Conservation (phyloP, 208 protist species). For the Wallacemonas sp. region DNA sequence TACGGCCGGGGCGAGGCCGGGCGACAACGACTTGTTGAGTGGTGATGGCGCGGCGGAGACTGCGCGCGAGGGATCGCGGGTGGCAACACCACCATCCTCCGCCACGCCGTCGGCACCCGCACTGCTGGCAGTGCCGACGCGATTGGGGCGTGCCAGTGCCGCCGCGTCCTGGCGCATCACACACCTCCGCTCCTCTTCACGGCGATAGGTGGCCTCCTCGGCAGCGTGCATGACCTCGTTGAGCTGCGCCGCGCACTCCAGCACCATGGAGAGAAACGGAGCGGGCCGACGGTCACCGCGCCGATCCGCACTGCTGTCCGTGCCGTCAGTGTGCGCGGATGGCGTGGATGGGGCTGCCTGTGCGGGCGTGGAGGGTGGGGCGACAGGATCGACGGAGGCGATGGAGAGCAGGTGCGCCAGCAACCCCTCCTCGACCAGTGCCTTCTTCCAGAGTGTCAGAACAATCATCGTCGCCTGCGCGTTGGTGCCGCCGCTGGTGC, state of each 20-base stretch:
- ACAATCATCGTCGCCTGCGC: conserved; percentile 20
- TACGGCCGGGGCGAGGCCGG: too few species aligned
- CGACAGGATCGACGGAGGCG: not conserved
- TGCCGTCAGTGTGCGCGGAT: not conserved
- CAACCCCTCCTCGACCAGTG: conserved; percentile 23
- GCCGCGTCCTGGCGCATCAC: not conserved
- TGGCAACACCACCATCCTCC: not conserved
- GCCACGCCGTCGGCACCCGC: not conserved
- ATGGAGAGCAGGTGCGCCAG: conserved; percentile 23
- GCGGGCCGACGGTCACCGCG: not conserved
- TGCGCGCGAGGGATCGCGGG: not conserved
- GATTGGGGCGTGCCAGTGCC: not conserved
- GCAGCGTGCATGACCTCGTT: conserved; percentile 2
- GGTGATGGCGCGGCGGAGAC: not conserved
- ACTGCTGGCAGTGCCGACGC: not conserved
- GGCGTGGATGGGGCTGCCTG: not conserved
- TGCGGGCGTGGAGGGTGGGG: not conserved
- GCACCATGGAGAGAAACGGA: conserved; percentile 6
- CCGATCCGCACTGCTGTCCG: not conserved
- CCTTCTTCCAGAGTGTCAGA: conserved; percentile 34
- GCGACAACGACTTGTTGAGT: too few species aligned
- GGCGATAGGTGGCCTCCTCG: not conserved
- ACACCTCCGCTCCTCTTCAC: not conserved
- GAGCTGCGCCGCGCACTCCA: conserved; percentile 2
- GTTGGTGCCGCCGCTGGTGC: conserved; percentile 8